Evolutionary conservation across 1,139 yeast species (phyloP), one percentile per base, ranked within the genome.

Genomic region (Suzukiozyma palmioleophila): DNA sequence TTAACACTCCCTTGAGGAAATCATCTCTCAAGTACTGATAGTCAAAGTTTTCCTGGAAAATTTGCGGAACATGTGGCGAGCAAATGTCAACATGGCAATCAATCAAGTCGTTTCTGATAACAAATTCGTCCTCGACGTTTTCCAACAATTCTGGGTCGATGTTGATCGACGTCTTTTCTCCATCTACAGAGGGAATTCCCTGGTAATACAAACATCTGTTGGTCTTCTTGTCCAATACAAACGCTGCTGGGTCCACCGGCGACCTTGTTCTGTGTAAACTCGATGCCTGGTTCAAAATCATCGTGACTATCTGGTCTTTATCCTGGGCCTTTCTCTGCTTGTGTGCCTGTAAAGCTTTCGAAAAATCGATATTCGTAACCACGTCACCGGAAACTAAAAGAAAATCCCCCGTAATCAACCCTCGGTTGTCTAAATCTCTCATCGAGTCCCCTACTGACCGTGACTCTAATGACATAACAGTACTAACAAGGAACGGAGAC

Each of bases 21-120:
- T 92, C 98, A 33, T 75, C 71, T 61, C 99, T 77, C 48, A 92
- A 70, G 43, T 78, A 69, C 59, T 90, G 96, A 60, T 90, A 92
- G 64, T 92, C 99, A 53, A 92, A 92, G 59, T 92, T 90, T 56
- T 92, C 99, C 51, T 88, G 95, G 64, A 90, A 92, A 44, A 92
- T 81, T 21, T 95, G 95, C 1, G 97, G 97, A 24, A 94, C 96
- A 50, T 84, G 90, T 1, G 95, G 90, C 7, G 97, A 74, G 61
- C 99, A 92, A 44, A 92, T 88, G 64, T 92, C 98, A 43, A 92
- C 88, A 56, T 86, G 94, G 60, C 98, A 92, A 64, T 92, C 99
- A 46, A 94, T 89, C 49, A 92, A 74, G 61, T 92, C 97, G 58
- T 92, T 94, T 56, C 96, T 77, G 43, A 92, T 70, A 10, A 78